Evolutionary conservation across 805 yeast species (phyloP), one percentile per base, ranked within the genome.

Genomic region (Wickerhamiella brachini): DNA sequence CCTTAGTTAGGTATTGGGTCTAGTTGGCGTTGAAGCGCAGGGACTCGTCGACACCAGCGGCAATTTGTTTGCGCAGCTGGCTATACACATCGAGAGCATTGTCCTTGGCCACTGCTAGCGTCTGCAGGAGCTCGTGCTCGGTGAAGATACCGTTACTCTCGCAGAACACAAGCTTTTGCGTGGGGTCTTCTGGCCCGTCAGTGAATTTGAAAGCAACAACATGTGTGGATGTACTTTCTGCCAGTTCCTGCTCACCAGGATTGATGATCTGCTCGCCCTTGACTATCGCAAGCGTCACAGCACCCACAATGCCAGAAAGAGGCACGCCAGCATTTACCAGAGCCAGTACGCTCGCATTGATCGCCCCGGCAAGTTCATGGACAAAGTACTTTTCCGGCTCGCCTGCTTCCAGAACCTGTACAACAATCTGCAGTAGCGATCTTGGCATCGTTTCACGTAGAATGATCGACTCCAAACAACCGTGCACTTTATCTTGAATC

Each of bases 251-350:
- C 9, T 68, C 65, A 2, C 71, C 58, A 1, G 93, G 90, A 47
- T 71, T 68, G 1, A 68, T 47, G 9, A 58, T 26, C 6, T 61
- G 53, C 22, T 66, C 64, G 1, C 58, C 57, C 31, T 64, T 59
- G 22, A 54, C 55, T 2, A 59, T 48, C 3, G 75, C 71, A n/a
- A 79, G 63, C 4, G 79, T 68, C 0, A 76, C 68, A 17, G 88
- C 77, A 0, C 78, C 73, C 58, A 81, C 80, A 0, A 88, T 76
- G n/a, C 75, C 67, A 47, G 72, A 69, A 50, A 90, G 65, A 0
- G 87, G 82, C 18, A 89, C 72, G 45, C 85, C 87, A 6, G 95
- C 83, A 64, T 88, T 90, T 1, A 88, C 64, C 44, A 90, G 72
- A 0, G 97, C 95, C 55, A 85, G 66, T 55, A 72, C 80, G 1